Base-by-base conservation (phyloP, 2,329 filamentous ascomycete genomes). In the Fusarium succisae region DNA sequence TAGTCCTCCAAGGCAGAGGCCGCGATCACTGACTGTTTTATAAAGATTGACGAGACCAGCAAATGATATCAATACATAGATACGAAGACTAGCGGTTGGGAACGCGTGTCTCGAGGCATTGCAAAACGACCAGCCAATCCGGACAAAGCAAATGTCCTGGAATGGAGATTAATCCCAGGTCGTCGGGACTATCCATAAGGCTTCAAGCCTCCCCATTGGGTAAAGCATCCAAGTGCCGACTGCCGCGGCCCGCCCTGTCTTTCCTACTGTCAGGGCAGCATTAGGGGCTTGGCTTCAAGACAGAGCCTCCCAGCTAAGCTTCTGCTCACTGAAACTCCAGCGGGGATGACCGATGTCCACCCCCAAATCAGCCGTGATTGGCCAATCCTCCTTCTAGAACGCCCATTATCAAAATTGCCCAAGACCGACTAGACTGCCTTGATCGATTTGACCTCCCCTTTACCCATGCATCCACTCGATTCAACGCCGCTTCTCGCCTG, bases 131-230 rank as follows among this genome's bases (percentile, higher is more conserved):
- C 53, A 68, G 51, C 72, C 72, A 74, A 74, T 74, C 71, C 60
- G 24, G 51, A 39, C 32, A 53, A 35, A 65, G 72, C 41, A 62
- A 60, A 43, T 53, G 50, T 50, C 72, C 72, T 60, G 71, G 71
- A 72, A 74, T 55, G 67, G 70, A 58, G 73, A 73, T 53, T 66
- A 24, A 60, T 69, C 45, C 70, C 60, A 73, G 55, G 47, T 43
- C 54, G 44, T 24, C 30, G 50, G 63, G 38, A 55, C 48, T 51
- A 44, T 58, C 59, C 50, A 57, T 72, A 60, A 45, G 17, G 28
- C n/a, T 38, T 66, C 8, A 9, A 22, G 57, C 4, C n/a, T 38
- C 26, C 22, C 22, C 24, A 74, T 74, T 73, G 70, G 71, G 50
- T 20, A 18, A 37, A 7, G 15, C 4, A 30, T 32, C 30, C 37